These are phyloP conservation scores for Mycena vulgaris DNA, from an alignment of 768 basidiomycete species.

Conservation along the genomic window DNA sequence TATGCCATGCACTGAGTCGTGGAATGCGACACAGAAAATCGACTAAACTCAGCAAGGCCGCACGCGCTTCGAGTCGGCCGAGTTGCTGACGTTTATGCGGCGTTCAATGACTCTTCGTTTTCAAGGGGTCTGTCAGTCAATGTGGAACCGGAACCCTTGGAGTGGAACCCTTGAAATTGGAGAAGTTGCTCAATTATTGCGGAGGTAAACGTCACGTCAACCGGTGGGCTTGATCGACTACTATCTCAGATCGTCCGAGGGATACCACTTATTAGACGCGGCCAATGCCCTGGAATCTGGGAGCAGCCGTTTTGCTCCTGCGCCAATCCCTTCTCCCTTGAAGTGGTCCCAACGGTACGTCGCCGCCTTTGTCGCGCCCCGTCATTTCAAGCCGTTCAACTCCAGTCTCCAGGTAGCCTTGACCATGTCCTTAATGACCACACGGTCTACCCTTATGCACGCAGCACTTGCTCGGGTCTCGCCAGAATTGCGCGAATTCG, in stretches of 20 bases:
- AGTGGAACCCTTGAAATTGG: constrained; percentile 22
- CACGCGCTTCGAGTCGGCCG: background rate
- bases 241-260: constrained; percentile 25
- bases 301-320: background rate
- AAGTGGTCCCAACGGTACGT: constrained; percentile 13
- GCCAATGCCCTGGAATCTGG: background rate
- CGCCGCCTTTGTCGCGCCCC: background rate
- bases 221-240: constrained; percentile 13
- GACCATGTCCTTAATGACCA: constrained; percentile 50
- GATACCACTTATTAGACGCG: constrained; percentile 30
- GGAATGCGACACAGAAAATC: constrained; percentile 12
- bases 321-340: background rate
- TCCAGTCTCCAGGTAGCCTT: constrained; percentile 8
- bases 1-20: background rate
- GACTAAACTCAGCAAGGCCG: background rate
- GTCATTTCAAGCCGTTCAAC: background rate
- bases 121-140: constrained; percentile 32
- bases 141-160: constrained; percentile 15
- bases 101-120: constrained; percentile 43
- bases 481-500: constrained; percentile 60
- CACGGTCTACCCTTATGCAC: constrained; percentile 65
- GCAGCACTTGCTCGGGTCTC: constrained; percentile 67
- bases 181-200: constrained; percentile 15
- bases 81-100: constrained; percentile 20
- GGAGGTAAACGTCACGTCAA: constrained; percentile 55